Conservation (phyloP, 176 grass and related monocot genomes). For the Poa pratensis region DNA sequence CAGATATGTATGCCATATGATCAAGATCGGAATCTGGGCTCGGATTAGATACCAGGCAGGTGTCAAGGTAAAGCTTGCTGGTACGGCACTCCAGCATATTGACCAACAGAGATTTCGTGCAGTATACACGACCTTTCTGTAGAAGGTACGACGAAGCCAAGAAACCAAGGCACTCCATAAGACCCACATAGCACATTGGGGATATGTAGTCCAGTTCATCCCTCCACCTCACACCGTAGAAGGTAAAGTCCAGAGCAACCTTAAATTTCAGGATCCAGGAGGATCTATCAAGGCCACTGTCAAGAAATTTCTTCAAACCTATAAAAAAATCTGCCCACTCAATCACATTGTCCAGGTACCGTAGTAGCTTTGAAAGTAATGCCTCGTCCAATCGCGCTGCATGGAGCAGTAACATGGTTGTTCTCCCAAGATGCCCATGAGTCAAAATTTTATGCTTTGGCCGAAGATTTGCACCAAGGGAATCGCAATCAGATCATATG, state of each 20-base stretch:
- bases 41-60: constrained; percentile 41
- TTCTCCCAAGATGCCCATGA: constrained; percentile 54
- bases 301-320: constrained; percentile 51
- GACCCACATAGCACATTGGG: constrained; percentile 61
- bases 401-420: constrained; percentile 53
- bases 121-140: constrained; percentile 34
- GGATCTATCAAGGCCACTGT: constrained; percentile 42
- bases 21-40: neutral
- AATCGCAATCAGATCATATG: constrained; percentile 48
- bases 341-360: constrained; percentile 18
- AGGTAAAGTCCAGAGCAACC: constrained; percentile 53
- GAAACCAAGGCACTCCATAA: constrained; percentile 64
- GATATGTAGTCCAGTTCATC: constrained; percentile 53
- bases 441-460: constrained; percentile 40
- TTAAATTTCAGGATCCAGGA: constrained; percentile 46
- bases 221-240: neutral
- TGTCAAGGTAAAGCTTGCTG: constrained; percentile 48
- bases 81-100: constrained; percentile 59
- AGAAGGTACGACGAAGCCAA: constrained; percentile 47
- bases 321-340: constrained; percentile 57
- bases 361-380: constrained; percentile 33
- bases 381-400: constrained; percentile 41
- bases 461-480: constrained; percentile 29
- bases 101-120: constrained; percentile 60
- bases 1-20: neutral